Base-by-base conservation (phyloP, 2,329 filamentous ascomycete species). In the Harringtonia lauricola region DNA sequence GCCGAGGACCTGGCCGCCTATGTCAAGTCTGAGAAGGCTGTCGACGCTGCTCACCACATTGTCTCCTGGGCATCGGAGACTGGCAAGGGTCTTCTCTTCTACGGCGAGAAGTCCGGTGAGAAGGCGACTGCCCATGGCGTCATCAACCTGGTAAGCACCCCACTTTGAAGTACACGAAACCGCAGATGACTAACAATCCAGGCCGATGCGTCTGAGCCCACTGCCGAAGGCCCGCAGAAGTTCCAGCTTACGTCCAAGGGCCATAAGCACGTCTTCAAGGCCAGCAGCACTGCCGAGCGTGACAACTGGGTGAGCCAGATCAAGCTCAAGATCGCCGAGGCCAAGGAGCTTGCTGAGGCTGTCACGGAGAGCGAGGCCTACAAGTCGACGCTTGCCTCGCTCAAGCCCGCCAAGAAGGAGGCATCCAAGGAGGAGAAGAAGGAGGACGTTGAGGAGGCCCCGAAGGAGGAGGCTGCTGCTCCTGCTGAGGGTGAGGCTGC, bases 241-340 rank as follows among this genome's bases (percentile, higher is more conserved):
- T 95, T 98, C 72, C 71, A 79, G 59, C 84, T 96, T 72, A 86
- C 82, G 61, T 68, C 85, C 60, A 81, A 83, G 66, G 84, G 83
- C 55, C 83, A 94, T 68, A 94, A 95, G 79, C 88, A 95, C 76
- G 76, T 76, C 48, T 95, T 98, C 75, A 90, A 95, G 77, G 86
- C 90, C 46, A 58, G 70, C 56, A 81, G 60, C 57, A 57, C 76
- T 39, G 70, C 78, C 47, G 88, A 95, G 69, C 88, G 90, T 60
- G 87, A 95, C 65, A 86, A 84, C 74, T 96, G 92, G 92, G 78
- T 94, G 57, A 68, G 79, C 50, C 83, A 89, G 58, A 64, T 95
- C 55, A 88, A 92, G 76, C 68, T 76, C 57, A 86, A 89, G 72
- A 76, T 85, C 42, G 74, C 80, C 41, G 87, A 94, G 69, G 89